These are phyloP conservation scores for Colletotrichum abscissum DNA, from an alignment of 2,329 filamentous ascomycete species.

Conservation along the genomic window DNA sequence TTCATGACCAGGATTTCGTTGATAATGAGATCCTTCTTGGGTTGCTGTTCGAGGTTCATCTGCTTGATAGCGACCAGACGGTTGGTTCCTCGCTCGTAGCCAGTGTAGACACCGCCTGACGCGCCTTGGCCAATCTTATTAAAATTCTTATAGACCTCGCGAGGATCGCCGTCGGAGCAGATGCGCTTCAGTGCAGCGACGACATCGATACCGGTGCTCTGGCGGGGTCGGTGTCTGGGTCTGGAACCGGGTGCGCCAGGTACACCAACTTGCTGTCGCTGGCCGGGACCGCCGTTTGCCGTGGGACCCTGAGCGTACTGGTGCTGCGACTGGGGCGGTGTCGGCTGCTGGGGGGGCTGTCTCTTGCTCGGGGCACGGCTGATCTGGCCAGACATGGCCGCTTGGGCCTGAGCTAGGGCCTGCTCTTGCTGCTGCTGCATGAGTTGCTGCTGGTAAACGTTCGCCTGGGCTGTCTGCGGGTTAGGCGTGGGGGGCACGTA, in stretches of 20 bases:
- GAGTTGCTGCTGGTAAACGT: conserved; percentile 70
- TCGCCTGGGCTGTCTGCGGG: conserved; percentile 53
- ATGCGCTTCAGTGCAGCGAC: conserved; percentile 86
- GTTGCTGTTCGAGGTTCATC: conserved; percentile 98
- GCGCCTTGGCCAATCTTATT: conserved; percentile 98
- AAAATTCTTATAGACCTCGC: conserved; percentile 85
- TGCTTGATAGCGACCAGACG: conserved; percentile 97
- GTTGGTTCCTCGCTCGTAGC: conserved; percentile 85
- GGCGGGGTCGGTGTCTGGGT: conserved; percentile 80
- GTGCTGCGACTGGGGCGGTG: conserved; percentile 62
- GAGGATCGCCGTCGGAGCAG: conserved; percentile 90
- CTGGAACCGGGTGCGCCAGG: conserved; percentile 59
- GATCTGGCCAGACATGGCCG: conserved; percentile 78
- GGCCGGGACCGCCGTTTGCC: conserved; percentile 46
- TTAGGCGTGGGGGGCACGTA: conserved; percentile 60
- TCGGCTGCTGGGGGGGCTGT: conserved; percentile 63
- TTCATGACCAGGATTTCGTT: conserved; percentile 99
- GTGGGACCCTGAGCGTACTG: conserved; percentile 35
- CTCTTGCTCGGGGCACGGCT: conserved; percentile 81
- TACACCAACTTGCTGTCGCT: conserved; percentile 49
- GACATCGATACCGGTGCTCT: conserved; percentile 86
- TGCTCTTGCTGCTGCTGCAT: conserved; percentile 89
- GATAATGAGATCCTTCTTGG: conserved; percentile 98
- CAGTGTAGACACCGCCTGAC: conserved; percentile 94
- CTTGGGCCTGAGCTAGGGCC: conserved; percentile 82